Evolutionary conservation across 2,329 filamentous ascomycete genomes (phyloP).

Genomic region (Colletotrichum sojae): DNA sequence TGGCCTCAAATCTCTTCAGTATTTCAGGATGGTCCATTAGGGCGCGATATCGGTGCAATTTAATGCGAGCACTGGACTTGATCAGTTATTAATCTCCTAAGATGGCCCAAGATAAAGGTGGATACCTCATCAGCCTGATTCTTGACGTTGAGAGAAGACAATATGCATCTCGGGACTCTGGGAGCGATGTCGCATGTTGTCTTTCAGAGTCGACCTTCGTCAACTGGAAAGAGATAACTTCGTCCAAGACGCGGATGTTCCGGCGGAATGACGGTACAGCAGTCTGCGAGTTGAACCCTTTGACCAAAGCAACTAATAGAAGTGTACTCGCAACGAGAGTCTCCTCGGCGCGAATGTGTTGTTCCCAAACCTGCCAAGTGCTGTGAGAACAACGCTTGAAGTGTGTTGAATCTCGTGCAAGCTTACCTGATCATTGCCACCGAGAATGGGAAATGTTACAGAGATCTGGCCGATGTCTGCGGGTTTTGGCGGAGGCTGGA

Average conservation of each 20-base stretch:
- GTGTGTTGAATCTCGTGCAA: not conserved
- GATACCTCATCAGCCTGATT: not conserved
- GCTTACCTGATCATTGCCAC: not conserved
- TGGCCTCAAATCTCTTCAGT: not conserved
- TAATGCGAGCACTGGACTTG: not conserved
- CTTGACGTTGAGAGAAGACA: not conserved
- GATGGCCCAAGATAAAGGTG: too few species aligned
- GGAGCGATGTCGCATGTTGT: too few species aligned
- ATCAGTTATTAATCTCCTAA: not conserved
- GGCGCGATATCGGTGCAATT: constrained; percentile 9
- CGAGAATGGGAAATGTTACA: not conserved
- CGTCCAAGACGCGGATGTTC: not conserved
- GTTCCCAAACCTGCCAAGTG: not conserved
- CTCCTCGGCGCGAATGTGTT: not conserved
- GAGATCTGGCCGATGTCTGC: not conserved
- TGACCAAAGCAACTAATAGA: not conserved
- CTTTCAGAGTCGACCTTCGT: not conserved
- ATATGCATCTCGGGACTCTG: not conserved
- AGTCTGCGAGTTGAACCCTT: constrained; percentile 1
- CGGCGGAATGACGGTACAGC: not conserved
- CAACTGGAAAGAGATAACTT: not conserved
- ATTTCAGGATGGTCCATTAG: not conserved
- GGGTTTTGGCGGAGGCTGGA: not conserved
- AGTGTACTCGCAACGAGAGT: not conserved
- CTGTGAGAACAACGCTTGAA: not conserved